Conservation (phyloP, 106 monocot genomes). For the Dioscorea dumetorum region DNA sequence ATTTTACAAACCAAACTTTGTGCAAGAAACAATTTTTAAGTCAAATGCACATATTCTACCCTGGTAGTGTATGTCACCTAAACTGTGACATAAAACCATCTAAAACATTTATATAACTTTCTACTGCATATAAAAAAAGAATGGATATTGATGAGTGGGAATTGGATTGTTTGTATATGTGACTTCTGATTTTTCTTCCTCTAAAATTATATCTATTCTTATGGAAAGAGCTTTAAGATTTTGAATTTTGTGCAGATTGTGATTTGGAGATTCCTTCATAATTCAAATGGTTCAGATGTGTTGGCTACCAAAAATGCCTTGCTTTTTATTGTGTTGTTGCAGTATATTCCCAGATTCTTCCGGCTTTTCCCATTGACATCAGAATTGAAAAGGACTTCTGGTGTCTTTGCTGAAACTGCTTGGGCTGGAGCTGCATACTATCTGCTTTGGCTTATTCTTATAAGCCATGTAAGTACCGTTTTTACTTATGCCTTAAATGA, state of each 20-base stretch:
- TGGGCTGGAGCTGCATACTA: slow-evolving; percentile 98
- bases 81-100: too few species aligned
- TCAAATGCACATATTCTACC: too few species aligned
- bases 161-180: too few species aligned
- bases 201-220: too few species aligned
- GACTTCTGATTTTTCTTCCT: too few species aligned
- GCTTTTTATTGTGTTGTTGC: slow-evolving; percentile 66
- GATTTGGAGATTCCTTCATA: slow-evolving; percentile 73
- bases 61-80: too few species aligned
- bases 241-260: slow-evolving; percentile 55
- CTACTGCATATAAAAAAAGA: too few species aligned
- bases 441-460: slow-evolving; percentile 79
- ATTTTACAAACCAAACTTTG: too few species aligned
- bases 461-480: slow-evolving; percentile 71
- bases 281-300: slow-evolving; percentile 53
- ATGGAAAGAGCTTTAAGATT: background rate
- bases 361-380: slow-evolving; percentile 70
- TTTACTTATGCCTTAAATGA: background rate
- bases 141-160: too few species aligned
- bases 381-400: slow-evolving; percentile 87
- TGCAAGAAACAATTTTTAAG: too few species aligned
- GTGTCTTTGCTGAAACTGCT: slow-evolving; percentile 90
- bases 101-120: too few species aligned
- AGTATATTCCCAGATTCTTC: slow-evolving; percentile 73
- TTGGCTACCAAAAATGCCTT: slow-evolving; percentile 56